Evolutionary conservation across 257 asterid genomes (phyloP), one percentile per base, ranked within the genome.

Genomic region (Lantana camara): DNA sequence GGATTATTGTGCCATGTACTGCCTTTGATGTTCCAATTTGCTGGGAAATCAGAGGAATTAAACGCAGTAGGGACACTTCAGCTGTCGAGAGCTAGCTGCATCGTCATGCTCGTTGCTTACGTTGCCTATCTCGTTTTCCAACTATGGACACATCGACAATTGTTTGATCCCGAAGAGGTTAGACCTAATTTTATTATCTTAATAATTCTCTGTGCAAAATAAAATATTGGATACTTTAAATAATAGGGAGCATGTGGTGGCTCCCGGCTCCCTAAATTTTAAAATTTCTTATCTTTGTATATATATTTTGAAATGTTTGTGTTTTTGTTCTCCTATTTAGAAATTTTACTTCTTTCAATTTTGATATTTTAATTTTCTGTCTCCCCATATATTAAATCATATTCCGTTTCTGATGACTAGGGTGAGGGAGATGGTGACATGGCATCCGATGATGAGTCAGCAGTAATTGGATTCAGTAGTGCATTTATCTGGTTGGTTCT

Each of bases 391-490:
- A n/a, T n/a, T n/a, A n/a, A n/a, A n/a, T 52, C 17, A 55, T 2
- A 3, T n/a, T 35, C 9, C 1, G 11, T 11, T 5, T 29, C 27
- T 1, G 29, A 75, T 48, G 60, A 19, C 14, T 30, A 77, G 79
- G 74, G 11, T 7, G 87, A 64, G 2, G 91, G 70, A 47, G 78
- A 68, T 0, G 85, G 64, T 45, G 84, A 73, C 2, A 77, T 23
- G 23, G 68, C 1, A 3, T 32, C 65, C 0, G 89, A 82, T 0
- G 96, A 76, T 29, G 82, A 91, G 44, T 48, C 73, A 3, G 75
- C 98, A 1, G 94, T 75, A 46, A 74, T 88, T 24, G 90, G 98
- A 13, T 85, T 88, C 35, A 88, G 96, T 95, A 78, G 96, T 73
- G 90, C 68, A 4, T 76, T 85, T 60, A 58, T 77, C 54, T 90